phyloP scores from a whole-genome alignment of 2,329 filamentous ascomycete species.

The Alternaria solani region DNA sequence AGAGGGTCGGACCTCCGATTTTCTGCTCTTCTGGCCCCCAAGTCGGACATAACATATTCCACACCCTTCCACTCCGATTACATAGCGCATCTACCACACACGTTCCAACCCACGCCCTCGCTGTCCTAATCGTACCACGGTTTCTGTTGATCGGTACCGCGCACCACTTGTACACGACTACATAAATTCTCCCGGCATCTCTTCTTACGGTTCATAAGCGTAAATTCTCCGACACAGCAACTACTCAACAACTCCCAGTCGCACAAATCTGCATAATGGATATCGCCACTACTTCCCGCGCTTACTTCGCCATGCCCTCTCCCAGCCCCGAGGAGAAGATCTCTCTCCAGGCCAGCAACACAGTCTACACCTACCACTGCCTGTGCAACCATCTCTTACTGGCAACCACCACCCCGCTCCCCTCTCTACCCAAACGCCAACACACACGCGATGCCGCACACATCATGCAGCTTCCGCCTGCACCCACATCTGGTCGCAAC shows the following conservation, averaged over 20 bases:
- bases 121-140: slow-evolving; percentile 1
- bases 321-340: slow-evolving; percentile 42
- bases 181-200: not conserved
- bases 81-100: slow-evolving; percentile 2
- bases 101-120: not conserved
- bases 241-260: not conserved
- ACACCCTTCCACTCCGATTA: slow-evolving; percentile 2
- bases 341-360: slow-evolving; percentile 45
- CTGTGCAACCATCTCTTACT: slow-evolving; percentile 72
- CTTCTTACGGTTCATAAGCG: slow-evolving; percentile 4
- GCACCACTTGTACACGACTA: slow-evolving; percentile 1
- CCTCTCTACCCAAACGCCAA: slow-evolving; percentile 61
- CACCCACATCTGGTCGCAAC: slow-evolving; percentile 23
- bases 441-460: slow-evolving; percentile 61
- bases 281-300: slow-evolving; percentile 41
- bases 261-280: slow-evolving; percentile 32
- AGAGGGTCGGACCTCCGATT: slow-evolving; percentile 19
- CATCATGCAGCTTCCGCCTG: slow-evolving; percentile 64
- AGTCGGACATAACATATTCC: slow-evolving; percentile 3
- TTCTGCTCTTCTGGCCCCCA: slow-evolving; percentile 1
- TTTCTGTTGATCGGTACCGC: slow-evolving; percentile 13
- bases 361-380: slow-evolving; percentile 67
- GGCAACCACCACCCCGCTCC: slow-evolving; percentile 63
- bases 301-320: slow-evolving; percentile 46
- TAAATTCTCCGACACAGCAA: slow-evolving; percentile 4